Evolutionary conservation across 2,329 filamentous ascomycete species (phyloP).

Genomic region (Colletotrichum scovillei): DNA sequence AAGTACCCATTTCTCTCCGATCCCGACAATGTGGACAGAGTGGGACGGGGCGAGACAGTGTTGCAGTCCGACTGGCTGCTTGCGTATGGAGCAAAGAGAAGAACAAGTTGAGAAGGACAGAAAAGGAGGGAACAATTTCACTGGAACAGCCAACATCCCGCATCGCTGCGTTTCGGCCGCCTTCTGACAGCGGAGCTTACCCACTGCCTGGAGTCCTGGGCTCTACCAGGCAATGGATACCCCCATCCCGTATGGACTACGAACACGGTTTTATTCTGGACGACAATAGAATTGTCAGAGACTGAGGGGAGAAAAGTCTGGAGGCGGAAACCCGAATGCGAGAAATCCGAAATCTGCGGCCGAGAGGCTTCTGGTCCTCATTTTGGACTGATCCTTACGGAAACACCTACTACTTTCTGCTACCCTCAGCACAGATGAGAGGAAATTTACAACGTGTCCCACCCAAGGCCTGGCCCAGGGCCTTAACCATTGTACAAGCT

Average conservation of each 20-base stretch:
- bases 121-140: neutral
- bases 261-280: neutral
- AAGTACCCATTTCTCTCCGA: constrained; percentile 19
- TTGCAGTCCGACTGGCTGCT: constrained; percentile 32
- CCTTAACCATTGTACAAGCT: neutral
- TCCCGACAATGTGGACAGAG: constrained; percentile 34
- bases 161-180: neutral
- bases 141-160: neutral
- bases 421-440: neutral
- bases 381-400: neutral
- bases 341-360: neutral
- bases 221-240: neutral
- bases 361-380: constrained; percentile 1
- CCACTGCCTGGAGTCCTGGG: neutral
- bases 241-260: neutral
- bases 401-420: neutral
- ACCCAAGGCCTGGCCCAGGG: neutral
- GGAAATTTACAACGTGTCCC: neutral
- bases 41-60: constrained; percentile 20
- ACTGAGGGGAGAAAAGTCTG: neutral
- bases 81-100: constrained; percentile 1
- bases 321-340: neutral
- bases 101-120: constrained; percentile 16
- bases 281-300: neutral
- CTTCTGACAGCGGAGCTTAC: constrained; percentile 3